Evolutionary conservation across 148 eudicot species (phyloP).

Genomic region (Camellia lanceoleosa): DNA sequence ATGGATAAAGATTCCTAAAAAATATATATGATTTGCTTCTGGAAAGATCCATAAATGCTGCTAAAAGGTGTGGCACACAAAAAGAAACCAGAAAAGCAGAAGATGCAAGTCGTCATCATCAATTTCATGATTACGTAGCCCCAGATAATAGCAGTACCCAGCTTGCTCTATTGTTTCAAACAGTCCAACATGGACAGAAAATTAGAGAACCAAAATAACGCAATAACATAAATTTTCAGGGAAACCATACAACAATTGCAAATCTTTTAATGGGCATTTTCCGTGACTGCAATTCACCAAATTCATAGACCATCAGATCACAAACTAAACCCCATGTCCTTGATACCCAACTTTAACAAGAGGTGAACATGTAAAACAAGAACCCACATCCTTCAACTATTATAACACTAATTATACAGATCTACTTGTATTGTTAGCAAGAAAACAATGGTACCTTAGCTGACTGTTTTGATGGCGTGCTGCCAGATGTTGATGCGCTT

Average conservation of each 20-base stretch:
- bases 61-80: not conserved
- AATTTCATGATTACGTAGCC: not conserved
- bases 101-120: not conserved
- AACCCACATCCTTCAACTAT: not conserved
- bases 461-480: constrained; percentile 54
- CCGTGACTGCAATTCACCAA: not conserved
- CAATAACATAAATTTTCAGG: not conserved
- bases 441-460: constrained; percentile 50
- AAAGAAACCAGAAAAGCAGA: not conserved
- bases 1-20: not conserved
- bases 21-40: not conserved
- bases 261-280: not conserved
- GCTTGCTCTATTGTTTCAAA: not conserved
- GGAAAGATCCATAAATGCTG: not conserved
- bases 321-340: no score
- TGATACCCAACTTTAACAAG: no score
- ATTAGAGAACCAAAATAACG: not conserved
- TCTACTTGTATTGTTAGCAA: not conserved
- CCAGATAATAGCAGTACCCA: not conserved
- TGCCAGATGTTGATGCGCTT: constrained; percentile 40
- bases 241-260: not conserved
- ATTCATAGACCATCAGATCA: not conserved
- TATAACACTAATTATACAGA: no score
- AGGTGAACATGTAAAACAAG: not conserved
- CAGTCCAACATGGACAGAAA: not conserved